Evolutionary conservation across 495 filamentous ascomycete genomes (phyloP).

Genomic region (Podospora bellae-mahoneyi): DNA sequence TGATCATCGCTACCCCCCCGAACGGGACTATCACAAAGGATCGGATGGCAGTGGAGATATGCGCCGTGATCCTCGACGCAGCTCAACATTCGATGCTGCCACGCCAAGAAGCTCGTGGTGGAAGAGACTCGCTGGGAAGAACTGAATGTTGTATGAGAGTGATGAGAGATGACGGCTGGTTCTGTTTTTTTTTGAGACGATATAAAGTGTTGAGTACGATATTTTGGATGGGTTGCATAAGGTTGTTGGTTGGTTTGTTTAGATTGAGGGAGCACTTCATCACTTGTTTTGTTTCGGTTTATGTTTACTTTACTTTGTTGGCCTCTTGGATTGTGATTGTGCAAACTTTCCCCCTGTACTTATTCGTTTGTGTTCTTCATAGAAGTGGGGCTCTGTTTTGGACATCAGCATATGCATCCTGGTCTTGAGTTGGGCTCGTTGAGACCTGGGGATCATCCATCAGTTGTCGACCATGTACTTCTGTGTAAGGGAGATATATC

Average conservation of each 20-base stretch:
- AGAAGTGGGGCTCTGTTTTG: background rate
- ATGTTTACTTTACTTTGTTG: background rate
- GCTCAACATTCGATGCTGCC: conserved; percentile 39
- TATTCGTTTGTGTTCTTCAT: background rate
- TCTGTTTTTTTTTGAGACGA: background rate
- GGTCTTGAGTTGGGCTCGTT: background rate
- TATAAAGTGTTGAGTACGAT: conserved; percentile 3
- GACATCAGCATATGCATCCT: background rate
- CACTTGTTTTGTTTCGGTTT: background rate
- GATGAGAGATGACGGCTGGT: conserved; percentile 4
- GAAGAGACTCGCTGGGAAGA: conserved; percentile 41
- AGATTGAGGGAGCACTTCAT: background rate
- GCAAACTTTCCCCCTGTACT: background rate
- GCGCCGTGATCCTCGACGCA: conserved; percentile 35
- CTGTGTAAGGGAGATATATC: background rate
- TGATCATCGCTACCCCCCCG: background rate
- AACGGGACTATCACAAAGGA: conserved; percentile 34
- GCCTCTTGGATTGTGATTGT: background rate
- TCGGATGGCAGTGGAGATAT: conserved; percentile 45
- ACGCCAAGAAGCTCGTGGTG: conserved; percentile 55
- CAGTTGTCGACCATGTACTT: background rate
- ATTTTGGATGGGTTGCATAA: background rate
- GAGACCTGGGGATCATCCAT: background rate
- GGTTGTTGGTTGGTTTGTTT: background rate
- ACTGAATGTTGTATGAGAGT: conserved; percentile 14